phyloP scores from a whole-genome alignment of 2,329 filamentous ascomycete species.

The Penicillium sp. region DNA sequence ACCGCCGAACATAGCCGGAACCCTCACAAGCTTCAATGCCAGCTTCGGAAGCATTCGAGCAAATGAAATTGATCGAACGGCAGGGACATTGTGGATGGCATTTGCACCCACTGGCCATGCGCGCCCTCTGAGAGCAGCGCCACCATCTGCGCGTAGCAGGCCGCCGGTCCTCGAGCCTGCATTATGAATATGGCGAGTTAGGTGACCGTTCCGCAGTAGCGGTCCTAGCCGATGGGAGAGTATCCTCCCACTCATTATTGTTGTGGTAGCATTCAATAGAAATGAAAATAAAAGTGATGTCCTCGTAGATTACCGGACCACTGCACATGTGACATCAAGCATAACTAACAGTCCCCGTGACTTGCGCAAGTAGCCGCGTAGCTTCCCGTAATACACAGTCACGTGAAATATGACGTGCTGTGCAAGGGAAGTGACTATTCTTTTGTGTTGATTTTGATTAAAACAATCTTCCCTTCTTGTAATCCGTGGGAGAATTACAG shows the following conservation, averaged over 20 bases:
- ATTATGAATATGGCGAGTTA: conserved; percentile 64
- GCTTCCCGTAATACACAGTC: conserved; percentile 31
- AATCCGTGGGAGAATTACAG: not conserved
- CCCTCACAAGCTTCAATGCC: conserved; percentile 80
- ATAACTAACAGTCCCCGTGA: conserved; percentile 29
- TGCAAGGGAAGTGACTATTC: conserved; percentile 23
- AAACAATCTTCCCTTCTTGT: not conserved
- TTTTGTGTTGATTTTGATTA: conserved; percentile 7
- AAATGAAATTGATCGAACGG: conserved; percentile 65
- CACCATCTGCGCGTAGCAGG: conserved; percentile 65
- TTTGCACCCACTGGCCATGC: conserved; percentile 76
- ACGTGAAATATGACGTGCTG: conserved; percentile 35
- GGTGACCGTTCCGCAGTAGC: conserved; percentile 61
- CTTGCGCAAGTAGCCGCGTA: conserved; percentile 35
- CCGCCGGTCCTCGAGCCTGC: conserved; percentile 63
- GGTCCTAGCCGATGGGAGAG: conserved; percentile 71
- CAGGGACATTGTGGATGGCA: conserved; percentile 76
- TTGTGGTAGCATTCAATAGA: conserved; percentile 39
- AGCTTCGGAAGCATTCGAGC: conserved; percentile 75
- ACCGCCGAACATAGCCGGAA: conserved; percentile 90
- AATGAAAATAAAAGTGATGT: conserved; percentile 12
- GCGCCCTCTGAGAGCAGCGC: conserved; percentile 61
- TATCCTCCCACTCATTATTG: conserved; percentile 69
- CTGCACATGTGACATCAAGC: conserved; percentile 24
- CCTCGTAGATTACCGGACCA: conserved; percentile 12